Percentiles rank a stretch among this genome's conserved stretches.
Conservation (phyloP, 768 basidiomycete genomes). For the Chalciporus chontae region DNA sequence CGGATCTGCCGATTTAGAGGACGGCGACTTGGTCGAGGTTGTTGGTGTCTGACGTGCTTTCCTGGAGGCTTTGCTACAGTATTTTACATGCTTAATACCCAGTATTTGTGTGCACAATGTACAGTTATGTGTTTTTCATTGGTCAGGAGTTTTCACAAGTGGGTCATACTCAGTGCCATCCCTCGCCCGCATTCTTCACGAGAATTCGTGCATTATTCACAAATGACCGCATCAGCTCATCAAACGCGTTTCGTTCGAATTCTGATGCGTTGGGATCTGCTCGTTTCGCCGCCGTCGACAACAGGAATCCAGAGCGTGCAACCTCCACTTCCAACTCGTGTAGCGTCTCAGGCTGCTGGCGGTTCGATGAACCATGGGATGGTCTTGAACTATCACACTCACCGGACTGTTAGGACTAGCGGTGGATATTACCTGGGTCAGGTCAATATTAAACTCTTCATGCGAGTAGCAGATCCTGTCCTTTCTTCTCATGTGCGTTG, state of each 20-base stretch:
- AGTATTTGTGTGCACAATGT: neutral
- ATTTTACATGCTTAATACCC: slow-evolving; percentile 7
- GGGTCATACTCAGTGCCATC: slow-evolving; percentile 33
- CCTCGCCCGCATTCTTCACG: slow-evolving; percentile 67
- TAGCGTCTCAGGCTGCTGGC: slow-evolving; percentile 49
- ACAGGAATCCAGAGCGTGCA: slow-evolving; percentile 63
- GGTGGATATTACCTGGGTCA: slow-evolving; percentile 82
- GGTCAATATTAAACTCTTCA: slow-evolving; percentile 89
- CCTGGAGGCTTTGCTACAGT: slow-evolving; percentile 1
- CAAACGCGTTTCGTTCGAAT: slow-evolving; percentile 71
- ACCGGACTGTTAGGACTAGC: slow-evolving; percentile 48
- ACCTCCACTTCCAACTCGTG: slow-evolving; percentile 94
- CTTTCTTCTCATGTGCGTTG: slow-evolving; percentile 67
- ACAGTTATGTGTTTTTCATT: slow-evolving; percentile 2
- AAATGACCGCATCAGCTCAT: slow-evolving; percentile 88
- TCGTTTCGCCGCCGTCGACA: slow-evolving; percentile 68
- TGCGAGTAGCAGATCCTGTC: slow-evolving; percentile 92
- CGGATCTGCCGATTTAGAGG: slow-evolving; percentile 67
- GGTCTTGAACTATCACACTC: slow-evolving; percentile 21
- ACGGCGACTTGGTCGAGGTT: slow-evolving; percentile 78
- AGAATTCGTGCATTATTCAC: slow-evolving; percentile 92
- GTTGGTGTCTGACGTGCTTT: slow-evolving; percentile 44
- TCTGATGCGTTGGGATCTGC: slow-evolving; percentile 57
- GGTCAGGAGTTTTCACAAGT: neutral
- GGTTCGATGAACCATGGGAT: slow-evolving; percentile 1